Evolutionary conservation across 768 basidiomycete species (phyloP).

Genomic region (Leccinellum luteum): DNA sequence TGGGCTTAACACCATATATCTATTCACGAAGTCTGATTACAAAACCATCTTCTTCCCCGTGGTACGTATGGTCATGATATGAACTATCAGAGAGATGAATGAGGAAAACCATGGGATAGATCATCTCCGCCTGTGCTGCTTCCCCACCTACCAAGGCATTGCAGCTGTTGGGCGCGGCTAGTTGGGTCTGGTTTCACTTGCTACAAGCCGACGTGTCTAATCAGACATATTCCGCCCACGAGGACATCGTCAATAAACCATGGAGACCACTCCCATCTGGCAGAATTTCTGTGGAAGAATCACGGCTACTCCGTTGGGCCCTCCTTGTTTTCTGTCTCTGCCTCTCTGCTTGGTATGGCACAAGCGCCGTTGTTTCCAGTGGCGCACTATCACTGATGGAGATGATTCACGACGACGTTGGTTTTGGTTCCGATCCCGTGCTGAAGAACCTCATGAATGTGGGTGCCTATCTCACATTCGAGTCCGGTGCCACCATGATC

Average conservation of each 20-base stretch:
- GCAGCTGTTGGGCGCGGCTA: conserved; percentile 2
- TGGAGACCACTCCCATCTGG: conserved; percentile 39
- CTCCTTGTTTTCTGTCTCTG: conserved; percentile 28
- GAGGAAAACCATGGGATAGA: conserved; percentile 1
- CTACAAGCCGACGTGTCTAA: conserved; percentile 35
- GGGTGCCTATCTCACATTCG: conserved; percentile 32
- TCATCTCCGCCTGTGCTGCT: conserved; percentile 4
- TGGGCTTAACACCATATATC: conserved; percentile 28
- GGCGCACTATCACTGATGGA: conserved; percentile 21
- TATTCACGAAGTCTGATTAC: conserved; percentile 36
- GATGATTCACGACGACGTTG: conserved; percentile 33
- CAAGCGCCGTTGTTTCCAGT: conserved; percentile 18
- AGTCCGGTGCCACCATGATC: conserved; percentile 34
- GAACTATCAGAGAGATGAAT: neutral
- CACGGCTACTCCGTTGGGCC: conserved; percentile 32
- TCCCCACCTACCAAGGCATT: neutral
- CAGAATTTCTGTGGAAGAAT: conserved; percentile 23
- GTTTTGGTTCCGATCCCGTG: conserved; percentile 24
- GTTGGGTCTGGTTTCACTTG: conserved; percentile 34
- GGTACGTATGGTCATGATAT: conserved; percentile 4
- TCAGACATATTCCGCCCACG: conserved; percentile 25
- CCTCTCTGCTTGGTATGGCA: conserved; percentile 22
- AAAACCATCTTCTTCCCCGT: conserved; percentile 36
- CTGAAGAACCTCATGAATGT: conserved; percentile 33
- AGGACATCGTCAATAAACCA: conserved; percentile 35